These are phyloP conservation scores for Ailanthus altissimus DNA, from an alignment of 345 rosid genomes.

Conservation along the genomic window DNA sequence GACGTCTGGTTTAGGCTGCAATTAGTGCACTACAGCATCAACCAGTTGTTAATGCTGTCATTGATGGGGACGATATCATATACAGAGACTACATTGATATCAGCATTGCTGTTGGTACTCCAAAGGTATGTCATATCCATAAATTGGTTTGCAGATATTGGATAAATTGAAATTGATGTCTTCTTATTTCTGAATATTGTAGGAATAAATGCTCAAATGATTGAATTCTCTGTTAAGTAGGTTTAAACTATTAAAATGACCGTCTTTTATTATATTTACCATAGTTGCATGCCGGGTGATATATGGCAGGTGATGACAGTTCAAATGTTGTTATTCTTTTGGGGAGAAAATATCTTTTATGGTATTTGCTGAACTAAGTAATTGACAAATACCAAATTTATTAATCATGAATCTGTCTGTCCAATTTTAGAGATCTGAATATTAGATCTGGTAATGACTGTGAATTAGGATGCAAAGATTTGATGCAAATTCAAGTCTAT, in stretches of 20 bases:
- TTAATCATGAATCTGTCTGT: background rate
- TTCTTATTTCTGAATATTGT: background rate
- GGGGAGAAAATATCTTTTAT: no score
- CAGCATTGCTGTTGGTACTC: slow-evolving; percentile 92
- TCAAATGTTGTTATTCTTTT: no score
- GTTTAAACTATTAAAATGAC: background rate
- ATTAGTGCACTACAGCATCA: slow-evolving; percentile 95
- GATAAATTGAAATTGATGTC: background rate
- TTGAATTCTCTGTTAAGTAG: background rate
- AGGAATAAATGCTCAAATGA: background rate
- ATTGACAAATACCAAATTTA: no score
- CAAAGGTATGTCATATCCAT: slow-evolving; percentile 53
- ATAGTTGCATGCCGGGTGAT: no score
- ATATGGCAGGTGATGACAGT: no score
- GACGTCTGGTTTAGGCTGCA: slow-evolving; percentile 67
- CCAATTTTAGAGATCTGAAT: background rate
- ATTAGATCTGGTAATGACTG: background rate
- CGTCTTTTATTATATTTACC: background rate
- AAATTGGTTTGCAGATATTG: background rate
- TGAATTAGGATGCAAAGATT: background rate
- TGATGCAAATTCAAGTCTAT: background rate
- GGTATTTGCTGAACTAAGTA: no score
- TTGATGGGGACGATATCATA: slow-evolving; percentile 96
- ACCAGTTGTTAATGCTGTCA: slow-evolving; percentile 95
- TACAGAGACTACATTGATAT: slow-evolving; percentile 94